These are phyloP conservation scores for Berkeleyomyces rouxiae DNA, from an alignment of 2,329 filamentous ascomycete genomes.

Conservation along the genomic window DNA sequence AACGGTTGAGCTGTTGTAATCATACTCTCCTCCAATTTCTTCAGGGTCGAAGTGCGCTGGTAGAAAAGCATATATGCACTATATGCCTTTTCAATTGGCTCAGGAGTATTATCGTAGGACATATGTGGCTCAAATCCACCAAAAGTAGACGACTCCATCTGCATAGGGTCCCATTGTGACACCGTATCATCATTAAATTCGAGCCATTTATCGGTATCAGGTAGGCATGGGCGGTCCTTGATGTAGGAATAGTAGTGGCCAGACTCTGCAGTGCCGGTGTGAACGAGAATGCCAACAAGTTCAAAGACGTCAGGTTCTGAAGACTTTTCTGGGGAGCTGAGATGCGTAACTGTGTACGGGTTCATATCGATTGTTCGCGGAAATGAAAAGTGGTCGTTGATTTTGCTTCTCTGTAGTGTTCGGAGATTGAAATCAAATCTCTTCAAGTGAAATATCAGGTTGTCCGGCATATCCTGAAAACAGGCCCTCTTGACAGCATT, in stretches of 20 bases:
- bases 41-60: constrained; percentile 55
- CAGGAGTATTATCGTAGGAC: constrained; percentile 28
- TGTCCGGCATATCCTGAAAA: constrained; percentile 80
- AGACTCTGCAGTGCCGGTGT: constrained; percentile 80
- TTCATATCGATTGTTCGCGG: constrained; percentile 70
- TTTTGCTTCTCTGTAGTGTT: constrained; percentile 70
- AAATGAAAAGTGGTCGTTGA: constrained; percentile 90
- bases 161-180: constrained; percentile 52
- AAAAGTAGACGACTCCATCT: constrained; percentile 64
- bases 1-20: constrained; percentile 14
- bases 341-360: constrained; percentile 73
- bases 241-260: constrained; percentile 97
- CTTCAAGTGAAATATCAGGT: constrained; percentile 89
- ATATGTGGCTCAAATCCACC: constrained; percentile 47
- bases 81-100: constrained; percentile 49
- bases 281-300: constrained; percentile 85
- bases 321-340: constrained; percentile 44
- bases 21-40: constrained; percentile 24
- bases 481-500: constrained; percentile 90
- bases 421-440: constrained; percentile 68
- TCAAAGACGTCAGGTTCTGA: constrained; percentile 64
- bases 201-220: constrained; percentile 46
- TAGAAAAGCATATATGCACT: constrained; percentile 99
- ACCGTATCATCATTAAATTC: constrained; percentile 92
- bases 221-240: constrained; percentile 51